These are phyloP conservation scores for Magnolia changhungtana DNA, from an alignment of 164 flowering plant species.

Conservation along the genomic window DNA sequence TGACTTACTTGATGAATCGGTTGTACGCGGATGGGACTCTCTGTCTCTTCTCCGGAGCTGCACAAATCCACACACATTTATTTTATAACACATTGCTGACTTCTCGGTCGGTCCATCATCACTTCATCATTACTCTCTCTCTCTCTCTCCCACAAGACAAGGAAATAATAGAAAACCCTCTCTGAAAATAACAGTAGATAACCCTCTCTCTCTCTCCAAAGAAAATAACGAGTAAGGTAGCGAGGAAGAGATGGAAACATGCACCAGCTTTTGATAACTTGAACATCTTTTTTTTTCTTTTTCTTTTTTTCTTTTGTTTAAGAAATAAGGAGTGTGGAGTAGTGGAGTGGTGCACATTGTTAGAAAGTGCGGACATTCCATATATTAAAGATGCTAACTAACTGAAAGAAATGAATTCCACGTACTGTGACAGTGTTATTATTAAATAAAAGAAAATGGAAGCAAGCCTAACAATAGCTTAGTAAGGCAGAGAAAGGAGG, in stretches of 20 bases:
- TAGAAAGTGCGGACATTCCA: not conserved
- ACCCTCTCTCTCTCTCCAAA: conserved; percentile 13
- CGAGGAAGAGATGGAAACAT: not conserved
- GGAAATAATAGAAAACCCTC: not conserved
- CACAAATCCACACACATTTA: conserved; percentile 16
- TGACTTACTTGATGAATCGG: conserved; percentile 91
- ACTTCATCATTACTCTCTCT: conserved; percentile 34
- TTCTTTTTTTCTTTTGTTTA: too few relatives aligned
- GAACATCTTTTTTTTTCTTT: too few relatives aligned
- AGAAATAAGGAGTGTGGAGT: too few relatives aligned
- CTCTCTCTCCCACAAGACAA: not conserved
- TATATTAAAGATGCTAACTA: not conserved
- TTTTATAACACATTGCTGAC: conserved; percentile 9
- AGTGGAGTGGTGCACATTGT: too few relatives aligned
- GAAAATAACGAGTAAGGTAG: not conserved
- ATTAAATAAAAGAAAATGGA: not conserved
- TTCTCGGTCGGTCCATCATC: not conserved
- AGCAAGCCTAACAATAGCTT: not conserved
- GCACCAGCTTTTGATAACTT: not conserved
- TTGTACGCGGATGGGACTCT: conserved; percentile 99
- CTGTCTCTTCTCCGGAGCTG: conserved; percentile 99
- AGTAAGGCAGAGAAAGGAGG: not conserved
- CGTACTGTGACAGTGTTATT: not conserved
- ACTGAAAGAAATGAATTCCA: not conserved
- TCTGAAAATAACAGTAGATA: not conserved